phyloP scores from a whole-genome alignment of 352 stramenopile genomes.

The Phytophthora melonis region DNA sequence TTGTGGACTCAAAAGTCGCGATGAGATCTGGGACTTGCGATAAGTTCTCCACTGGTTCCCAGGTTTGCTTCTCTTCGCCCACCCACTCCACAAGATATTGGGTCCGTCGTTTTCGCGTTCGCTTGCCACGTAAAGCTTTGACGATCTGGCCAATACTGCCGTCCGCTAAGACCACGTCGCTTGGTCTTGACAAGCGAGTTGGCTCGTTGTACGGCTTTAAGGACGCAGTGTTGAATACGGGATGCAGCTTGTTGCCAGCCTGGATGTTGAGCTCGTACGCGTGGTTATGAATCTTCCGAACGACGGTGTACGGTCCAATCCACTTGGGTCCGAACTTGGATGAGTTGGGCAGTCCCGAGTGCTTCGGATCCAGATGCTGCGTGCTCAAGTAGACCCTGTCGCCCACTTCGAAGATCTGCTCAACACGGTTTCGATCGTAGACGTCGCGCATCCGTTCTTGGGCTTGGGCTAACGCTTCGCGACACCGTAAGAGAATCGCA shows the following conservation, averaged over 20 bases:
- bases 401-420: constrained; percentile 19
- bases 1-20: not conserved
- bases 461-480: too few species aligned
- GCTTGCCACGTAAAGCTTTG: not conserved
- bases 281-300: constrained; percentile 27
- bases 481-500: too few species aligned
- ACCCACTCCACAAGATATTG: constrained; percentile 28
- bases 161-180: constrained; percentile 11
- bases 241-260: constrained; percentile 19
- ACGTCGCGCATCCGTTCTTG: too few species aligned
- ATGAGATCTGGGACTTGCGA: constrained; percentile 9
- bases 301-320: constrained; percentile 19
- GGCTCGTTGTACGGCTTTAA: constrained; percentile 16
- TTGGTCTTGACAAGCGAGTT: not conserved
- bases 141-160: constrained; percentile 13
- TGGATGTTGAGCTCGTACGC: constrained; percentile 34
- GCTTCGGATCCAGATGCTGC: constrained; percentile 17
- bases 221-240: constrained; percentile 21
- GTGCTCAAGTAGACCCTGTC: constrained; percentile 28
- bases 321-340: constrained; percentile 28
- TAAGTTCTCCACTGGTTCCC: constrained; percentile 7
- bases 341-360: constrained; percentile 18
- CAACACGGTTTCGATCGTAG: constrained; percentile 2
- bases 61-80: not conserved
- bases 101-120: not conserved